These are phyloP conservation scores for Phytopythium helicoides DNA, from an alignment of 352 stramenopile genomes.

Conservation along the genomic window DNA sequence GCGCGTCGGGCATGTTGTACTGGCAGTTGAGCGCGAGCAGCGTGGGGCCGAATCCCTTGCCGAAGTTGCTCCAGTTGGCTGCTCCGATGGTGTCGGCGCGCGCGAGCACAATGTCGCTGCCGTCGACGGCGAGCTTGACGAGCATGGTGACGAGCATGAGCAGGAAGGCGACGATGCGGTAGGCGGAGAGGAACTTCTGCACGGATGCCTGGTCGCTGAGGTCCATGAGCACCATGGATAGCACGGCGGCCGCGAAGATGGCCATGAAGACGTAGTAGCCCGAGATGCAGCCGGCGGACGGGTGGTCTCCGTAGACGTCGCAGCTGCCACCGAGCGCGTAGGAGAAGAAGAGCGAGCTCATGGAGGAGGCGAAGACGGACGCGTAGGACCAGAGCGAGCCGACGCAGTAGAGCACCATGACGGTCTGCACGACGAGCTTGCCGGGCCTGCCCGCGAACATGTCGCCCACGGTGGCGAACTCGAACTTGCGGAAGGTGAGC, in stretches of 20 bases:
- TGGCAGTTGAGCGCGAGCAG: conserved; percentile 86
- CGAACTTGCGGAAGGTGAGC: conserved; percentile 86
- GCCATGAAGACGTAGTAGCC: conserved; percentile 78
- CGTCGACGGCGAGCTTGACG: conserved; percentile 68
- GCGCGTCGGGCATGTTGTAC: conserved; percentile 84
- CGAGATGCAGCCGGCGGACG: conserved; percentile 49
- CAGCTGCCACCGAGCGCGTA: conserved; percentile 63
- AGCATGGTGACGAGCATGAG: conserved; percentile 80
- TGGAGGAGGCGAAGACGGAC: conserved; percentile 85
- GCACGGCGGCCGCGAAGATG: conserved; percentile 69
- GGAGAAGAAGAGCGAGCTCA: conserved; percentile 74
- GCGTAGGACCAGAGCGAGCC: conserved; percentile 83
- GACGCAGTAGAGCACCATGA: conserved; percentile 76
- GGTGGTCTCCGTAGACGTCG: conserved; percentile 58
- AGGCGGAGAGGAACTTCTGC: conserved; percentile 81
- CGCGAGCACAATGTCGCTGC: conserved; percentile 25
- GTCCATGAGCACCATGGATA: conserved; percentile 83
- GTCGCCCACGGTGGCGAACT: conserved; percentile 78
- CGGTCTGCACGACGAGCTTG: conserved; percentile 60
- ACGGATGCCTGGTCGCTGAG: conserved; percentile 79
- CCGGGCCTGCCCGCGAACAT: conserved; percentile 79
- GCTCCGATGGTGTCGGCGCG: conserved; percentile 49
- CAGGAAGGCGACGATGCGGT: conserved; percentile 72
- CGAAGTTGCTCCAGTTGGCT: conserved; percentile 81
- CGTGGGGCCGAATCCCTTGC: conserved; percentile 76